Evolutionary conservation across 1,139 yeast species (phyloP), one percentile per base, ranked within the genome.

Genomic region (Hansenula lynferdii): DNA sequence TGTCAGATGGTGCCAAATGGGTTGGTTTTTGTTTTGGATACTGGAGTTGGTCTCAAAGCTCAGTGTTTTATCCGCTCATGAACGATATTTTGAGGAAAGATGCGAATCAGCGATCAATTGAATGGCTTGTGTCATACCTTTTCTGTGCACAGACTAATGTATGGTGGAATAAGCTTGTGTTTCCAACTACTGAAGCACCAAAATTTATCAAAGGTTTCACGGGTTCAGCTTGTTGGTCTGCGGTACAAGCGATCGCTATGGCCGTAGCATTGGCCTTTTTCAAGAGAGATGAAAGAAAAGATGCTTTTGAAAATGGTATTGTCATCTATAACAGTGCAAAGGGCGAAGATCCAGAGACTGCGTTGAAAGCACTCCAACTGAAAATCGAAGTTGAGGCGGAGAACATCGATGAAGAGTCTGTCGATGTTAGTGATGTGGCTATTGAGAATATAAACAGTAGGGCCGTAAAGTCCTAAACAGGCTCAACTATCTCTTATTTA

Each of bases 141-240:
- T 39, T 60, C 28, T 58, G 63, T 7, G 59, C 57, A 39, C 59
- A 63, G 3, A 54, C 64, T 1, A 47, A 57, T 42, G 64, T 64
- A 6, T 60, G 65, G 65, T 53, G 60, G 30, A 62, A 64, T 9
- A 50, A 51, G 18, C 50, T 72, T 19, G 77, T 77, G 5, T 79
- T 81, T 70, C 70, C 67, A 38, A 78, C 84, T 2, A 64, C 58
- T 3, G 80, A 77, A 26, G 65, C 75, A 1, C 85, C 84, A 22
- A 55, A 69, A 35, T 77, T 61, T 50, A 61, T 60, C 32, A 72
- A 65, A 36, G 84, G 83, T 38, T 77, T 64, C 53, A 57, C 67
- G 1, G 35, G 32, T 8, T 21, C 53, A 9, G 42, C 52, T 5
- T 40, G 45, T 15, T 43, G 42, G 31, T 48, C 51, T 3, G 36